A percentile compares a stretch with the other conserved stretches of the same genome.
Conservation (phyloP, 2,329 filamentous ascomycete genomes). For the Hirsutella thompsonii region DNA sequence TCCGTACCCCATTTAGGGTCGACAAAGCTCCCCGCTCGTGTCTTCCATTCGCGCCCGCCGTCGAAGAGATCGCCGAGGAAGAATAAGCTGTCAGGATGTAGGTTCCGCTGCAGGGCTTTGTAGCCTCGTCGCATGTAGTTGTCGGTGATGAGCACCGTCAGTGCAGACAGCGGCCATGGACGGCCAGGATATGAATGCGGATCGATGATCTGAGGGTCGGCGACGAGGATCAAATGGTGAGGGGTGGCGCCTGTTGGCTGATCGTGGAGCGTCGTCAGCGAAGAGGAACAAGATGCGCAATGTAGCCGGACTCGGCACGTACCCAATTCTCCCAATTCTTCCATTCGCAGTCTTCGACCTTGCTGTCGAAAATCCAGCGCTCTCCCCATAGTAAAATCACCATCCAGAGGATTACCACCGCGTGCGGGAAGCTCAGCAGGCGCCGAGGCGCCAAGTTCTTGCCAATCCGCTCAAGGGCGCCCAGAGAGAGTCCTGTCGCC, state of each 20-base stretch:
- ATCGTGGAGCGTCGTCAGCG: conserved; percentile 1
- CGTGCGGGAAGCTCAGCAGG: conserved; percentile 50
- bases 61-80: conserved; percentile 95
- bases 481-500: conserved; percentile 16
- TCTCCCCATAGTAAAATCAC: conserved; percentile 76
- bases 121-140: conserved; percentile 81
- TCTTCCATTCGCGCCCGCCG: conserved; percentile 89
- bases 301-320: conserved; percentile 15
- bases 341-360: conserved; percentile 67
- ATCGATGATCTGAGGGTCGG: conserved; percentile 86
- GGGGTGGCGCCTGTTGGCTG: conserved; percentile 69
- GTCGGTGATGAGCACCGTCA: conserved; percentile 58
- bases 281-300: neutral
- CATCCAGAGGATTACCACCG: conserved; percentile 62
- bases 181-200: conserved; percentile 89
- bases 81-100: conserved; percentile 78
- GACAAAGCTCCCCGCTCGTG: conserved; percentile 43
- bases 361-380: conserved; percentile 59
- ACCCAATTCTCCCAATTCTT: conserved; percentile 89
- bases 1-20: conserved; percentile 45
- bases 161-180: conserved; percentile 41
- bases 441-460: conserved; percentile 35
- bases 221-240: conserved; percentile 73
- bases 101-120: conserved; percentile 56
- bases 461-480: conserved; percentile 13